Base-by-base conservation (phyloP, 2,329 filamentous ascomycete genomes). In the Metarhizium humberi region DNA sequence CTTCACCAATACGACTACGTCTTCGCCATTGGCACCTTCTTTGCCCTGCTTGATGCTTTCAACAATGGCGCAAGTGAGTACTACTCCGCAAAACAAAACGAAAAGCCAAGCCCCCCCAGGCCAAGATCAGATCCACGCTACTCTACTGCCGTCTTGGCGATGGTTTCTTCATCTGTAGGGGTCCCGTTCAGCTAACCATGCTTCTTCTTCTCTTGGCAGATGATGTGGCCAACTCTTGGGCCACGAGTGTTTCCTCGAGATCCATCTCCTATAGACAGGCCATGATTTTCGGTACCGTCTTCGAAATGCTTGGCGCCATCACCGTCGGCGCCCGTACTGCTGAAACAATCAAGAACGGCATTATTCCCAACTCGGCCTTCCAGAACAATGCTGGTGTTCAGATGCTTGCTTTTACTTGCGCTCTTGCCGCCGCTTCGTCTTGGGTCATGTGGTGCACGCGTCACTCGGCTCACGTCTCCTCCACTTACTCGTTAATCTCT, bases 151-250 rank as follows among this genome's bases (percentile, higher is more conserved):
- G 18, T 18, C 47, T 50, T 49, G 25, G 45, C 45, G 13, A 30
- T 38, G 49, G 30, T 8, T 18, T 20, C 20, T 32, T n/a, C 29
- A 3, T n/a, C 53, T 51, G 20, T 45, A 43, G 18, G 8, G 40
- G 14, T 34, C 49, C 29, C 11, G 29, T 34, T 25, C 43, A 40
- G 55, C 57, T 63, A 20, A 62, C 57, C 30, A 20, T 52, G 32
- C 25, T 25, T 25, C 25, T 29, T 7, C 13, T 10, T 14, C n/a
- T 32, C 25, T 40, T 20, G 16, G 53, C 57, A 86, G 84, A 91
- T 71, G 88, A 92, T 86, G 88, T 92, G 56, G 88, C 88, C 66
- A 92, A 92, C 73, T 76, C 88, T 52, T 92, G 87, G 85, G 88
- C 88, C 7, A 92, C 88, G 63, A 86, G 82, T 47, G 61, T 92